Evolutionary conservation across 768 basidiomycete species (phyloP), one percentile per base, ranked within the genome.

Genomic region (Suillus decipiens): DNA sequence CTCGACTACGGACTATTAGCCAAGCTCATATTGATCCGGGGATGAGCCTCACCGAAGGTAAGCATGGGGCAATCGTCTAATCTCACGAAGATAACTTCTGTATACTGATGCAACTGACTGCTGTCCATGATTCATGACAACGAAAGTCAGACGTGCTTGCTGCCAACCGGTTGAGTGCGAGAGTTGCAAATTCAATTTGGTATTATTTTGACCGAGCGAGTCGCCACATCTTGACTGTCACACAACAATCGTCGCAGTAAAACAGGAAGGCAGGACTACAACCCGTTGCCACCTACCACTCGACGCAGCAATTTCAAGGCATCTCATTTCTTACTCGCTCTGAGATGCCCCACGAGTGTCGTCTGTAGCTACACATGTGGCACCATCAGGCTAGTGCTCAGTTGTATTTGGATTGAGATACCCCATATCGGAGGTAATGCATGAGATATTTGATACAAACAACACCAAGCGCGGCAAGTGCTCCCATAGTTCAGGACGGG

Each of bases 1-100:
- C 90, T 57, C 82, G 82, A 34, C 90, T 91, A 69, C 3, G 42
- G 39, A 3, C 12, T 1, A 48, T 69, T 37, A 67, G 66, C 54
- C 57, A 14, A 28, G 31, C 10, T 17, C 24, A 28, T 31, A 3
- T 2, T 12, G 17, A 28, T 8, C 19, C 19, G 22, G 34, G 17
- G 41, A 68, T 64, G 42, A 28, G 36, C 54, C 70, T 5, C 65
- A 83, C 83, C 82, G 81, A 62, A 84, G 78, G 70, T 84, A 80
- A 15, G 67, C 61, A 60, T 82, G 79, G 10, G 83, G 83, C 43
- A 84, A 76, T n/a, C 72, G 70, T 58, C 70, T 71, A 61, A 78
- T 72, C 70, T 84, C 77, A 63, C 80, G 75, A 51, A 78, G 72
- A 64, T 78, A 79, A 24, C 74, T 66, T 37, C 79, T 73, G 61